Evolutionary conservation across 2,329 filamentous ascomycete species (phyloP), one percentile per base, ranked within the genome.

Genomic region (Cordyceps pruinosa): DNA sequence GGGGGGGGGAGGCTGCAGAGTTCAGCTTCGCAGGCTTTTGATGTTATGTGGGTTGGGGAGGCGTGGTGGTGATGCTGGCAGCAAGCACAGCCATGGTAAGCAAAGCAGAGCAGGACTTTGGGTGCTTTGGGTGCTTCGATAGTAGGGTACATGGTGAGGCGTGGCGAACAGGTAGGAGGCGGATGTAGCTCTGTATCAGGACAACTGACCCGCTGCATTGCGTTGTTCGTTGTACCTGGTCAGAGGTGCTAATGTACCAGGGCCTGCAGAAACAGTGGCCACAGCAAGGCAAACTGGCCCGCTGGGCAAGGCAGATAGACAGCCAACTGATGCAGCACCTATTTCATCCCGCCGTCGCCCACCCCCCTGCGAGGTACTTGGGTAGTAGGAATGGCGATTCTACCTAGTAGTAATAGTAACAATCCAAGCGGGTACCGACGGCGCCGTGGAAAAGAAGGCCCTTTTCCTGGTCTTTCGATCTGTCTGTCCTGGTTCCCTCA

Each of bases 291-390:
- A 52, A 42, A 52, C 49, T 52, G 37, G 39, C 37, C 37, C 35
- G 37, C 37, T n/a, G 35, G n/a, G 51, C 51, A 30, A 45, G 51
- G 42, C 51, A 54, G 51, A 54, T 54, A 46, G 21, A 19, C n/a
- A 37, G 12, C 19, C 15, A 45, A 13, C 4, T 53, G 39, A 52
- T 52, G 37, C 26, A 34, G 7, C 32, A 30, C 3, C n/a, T 25
- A 15, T n/a, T n/a, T n/a, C n/a, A n/a, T n/a, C n/a, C n/a, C n/a
- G n/a, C n/a, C n/a, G n/a, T n/a, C n/a, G n/a, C n/a, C n/a, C n/a
- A n/a, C n/a, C n/a, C n/a, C n/a, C n/a, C n/a, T n/a, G n/a, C n/a
- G n/a, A n/a, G n/a, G n/a, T n/a, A n/a, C n/a, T n/a, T n/a, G n/a
- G n/a, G n/a, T n/a, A n/a, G n/a, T n/a, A n/a, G n/a, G 13, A 45